Conservation (phyloP, 306 rosid genomes). For the Morella rubra region DNA sequence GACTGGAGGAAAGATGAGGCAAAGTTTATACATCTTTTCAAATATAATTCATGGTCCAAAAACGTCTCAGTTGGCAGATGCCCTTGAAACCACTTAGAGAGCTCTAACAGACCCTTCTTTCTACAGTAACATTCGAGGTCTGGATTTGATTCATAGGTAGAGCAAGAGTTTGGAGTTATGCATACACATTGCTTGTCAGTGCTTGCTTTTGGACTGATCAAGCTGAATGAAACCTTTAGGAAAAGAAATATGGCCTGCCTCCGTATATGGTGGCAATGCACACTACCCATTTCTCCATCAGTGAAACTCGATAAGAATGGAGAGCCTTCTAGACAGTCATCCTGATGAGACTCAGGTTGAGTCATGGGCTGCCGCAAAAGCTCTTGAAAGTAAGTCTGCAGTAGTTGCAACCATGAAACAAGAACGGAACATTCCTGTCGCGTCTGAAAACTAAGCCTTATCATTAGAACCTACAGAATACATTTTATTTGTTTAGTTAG, state of each 20-base stretch:
- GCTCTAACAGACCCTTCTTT: conserved; percentile 58
- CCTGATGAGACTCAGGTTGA: conserved; percentile 38
- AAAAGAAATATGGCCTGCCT: conserved; percentile 75
- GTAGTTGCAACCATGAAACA: conserved; percentile 73
- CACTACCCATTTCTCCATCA: conserved; percentile 44
- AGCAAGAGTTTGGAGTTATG: conserved; percentile 39
- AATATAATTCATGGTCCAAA: conserved; percentile 43
- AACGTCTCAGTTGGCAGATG: conserved; percentile 54
- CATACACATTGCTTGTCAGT: conserved; percentile 34
- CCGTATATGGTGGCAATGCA: conserved; percentile 57
- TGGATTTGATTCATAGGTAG: conserved; percentile 27
- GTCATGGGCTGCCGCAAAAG: conserved; percentile 47
- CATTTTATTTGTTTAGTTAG: conserved; percentile 5
- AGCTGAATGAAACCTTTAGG: conserved; percentile 56
- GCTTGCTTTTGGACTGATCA: conserved; percentile 43
- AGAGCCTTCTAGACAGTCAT: conserved; percentile 73
- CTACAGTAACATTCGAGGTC: conserved; percentile 43
- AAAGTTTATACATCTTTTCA: conserved; percentile 55
- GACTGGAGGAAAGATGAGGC: conserved; percentile 74
- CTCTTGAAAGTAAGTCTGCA: conserved; percentile 55
- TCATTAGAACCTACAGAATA: conserved; percentile 67
- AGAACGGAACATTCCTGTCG: conserved; percentile 39
- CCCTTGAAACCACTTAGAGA: conserved; percentile 69
- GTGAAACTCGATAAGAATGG: conserved; percentile 62
- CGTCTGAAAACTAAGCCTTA: conserved; percentile 59